Base-by-base conservation (phyloP, 2,329 filamentous ascomycete genomes). In the Ophiostoma fasciatum region DNA sequence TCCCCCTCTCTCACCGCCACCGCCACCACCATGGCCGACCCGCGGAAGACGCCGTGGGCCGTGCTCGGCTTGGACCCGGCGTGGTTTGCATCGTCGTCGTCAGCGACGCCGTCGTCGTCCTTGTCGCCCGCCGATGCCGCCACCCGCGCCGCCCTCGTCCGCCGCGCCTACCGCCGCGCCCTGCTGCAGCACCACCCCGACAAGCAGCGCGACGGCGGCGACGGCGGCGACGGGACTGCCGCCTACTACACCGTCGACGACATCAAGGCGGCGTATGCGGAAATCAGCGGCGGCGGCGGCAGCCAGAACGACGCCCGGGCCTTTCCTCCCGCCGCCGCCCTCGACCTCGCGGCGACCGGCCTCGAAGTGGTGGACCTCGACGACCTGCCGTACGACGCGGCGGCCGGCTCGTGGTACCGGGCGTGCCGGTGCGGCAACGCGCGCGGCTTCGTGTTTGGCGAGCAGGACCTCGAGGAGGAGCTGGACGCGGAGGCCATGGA, bases 101-200 rank as follows among this genome's bases (percentile, higher is more conserved):
- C 22, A n/a, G n/a, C n/a, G n/a, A n/a, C n/a, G 8, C 13, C 33
- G 4, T 14, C 30, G 3, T 11, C 15, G 6, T 8, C 40, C 54
- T 63, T 46, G 52, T 58, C 39, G 51, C 60, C 36, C 14, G 25
- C 26, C 25, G 33, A 39, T 9, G 22, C 28, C 2, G 17, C 36
- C 3, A 33, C 40, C 55, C 41, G 59, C 64, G 28, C 49, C 58
- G 43, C 56, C 33, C 57, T 69, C 34, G 58, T 79, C 41, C 78
- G 74, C 49, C 64, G 64, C 40, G 74, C 74, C 41, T 81, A 80
- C 55, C 72, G 65, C 51, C 65, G 69, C 36, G 72, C 75, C 17
- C 64, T 81, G 23, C 65, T 81, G 13, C 65, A 62, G 44, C 65
- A 79, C 57, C 76, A 81, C 54, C 76, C 76, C 3, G 74, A 78